These are phyloP conservation scores for Neoscytalidium dimidiatum DNA, from an alignment of 2,329 filamentous ascomycete species.

Conservation along the genomic window DNA sequence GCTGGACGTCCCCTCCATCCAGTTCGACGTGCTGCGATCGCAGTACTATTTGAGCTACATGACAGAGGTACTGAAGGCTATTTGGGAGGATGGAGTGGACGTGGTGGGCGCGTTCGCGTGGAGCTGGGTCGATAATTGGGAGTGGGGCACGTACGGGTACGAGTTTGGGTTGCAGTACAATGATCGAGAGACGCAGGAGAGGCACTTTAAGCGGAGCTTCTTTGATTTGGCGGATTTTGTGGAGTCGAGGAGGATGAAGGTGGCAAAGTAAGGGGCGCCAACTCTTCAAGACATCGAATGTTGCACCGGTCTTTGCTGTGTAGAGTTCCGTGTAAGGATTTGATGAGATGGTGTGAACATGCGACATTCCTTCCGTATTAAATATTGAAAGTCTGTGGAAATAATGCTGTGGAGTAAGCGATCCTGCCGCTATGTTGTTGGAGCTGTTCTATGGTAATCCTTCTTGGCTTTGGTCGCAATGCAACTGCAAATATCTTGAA, in stretches of 20 bases:
- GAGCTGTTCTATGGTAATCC: no score
- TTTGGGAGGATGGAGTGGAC: slow-evolving; percentile 42
- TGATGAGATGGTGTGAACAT: no score
- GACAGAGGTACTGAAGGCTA: slow-evolving; percentile 34
- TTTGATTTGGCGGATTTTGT: slow-evolving; percentile 48
- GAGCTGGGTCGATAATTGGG: slow-evolving; percentile 41
- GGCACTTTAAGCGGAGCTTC: slow-evolving; percentile 40
- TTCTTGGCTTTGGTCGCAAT: no score
- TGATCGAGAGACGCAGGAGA: slow-evolving; percentile 36
- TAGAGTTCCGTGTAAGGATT: no score
- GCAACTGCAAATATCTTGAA: no score
- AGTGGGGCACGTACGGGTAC: slow-evolving; percentile 20
- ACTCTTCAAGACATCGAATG: no score
- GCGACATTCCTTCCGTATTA: no score
- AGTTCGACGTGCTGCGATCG: slow-evolving; percentile 32
- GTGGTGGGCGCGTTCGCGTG: slow-evolving; percentile 39
- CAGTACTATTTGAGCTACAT: slow-evolving; percentile 37
- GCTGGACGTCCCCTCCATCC: slow-evolving; percentile 26
- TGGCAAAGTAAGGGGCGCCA: no score
- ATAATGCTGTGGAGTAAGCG: no score
- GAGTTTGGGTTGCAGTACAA: slow-evolving; percentile 42
- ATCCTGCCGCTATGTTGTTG: no score
- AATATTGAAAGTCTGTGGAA: no score
- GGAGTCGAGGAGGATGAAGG: neutral
- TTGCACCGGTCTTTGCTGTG: no score